A percentile compares a stretch with the other conserved stretches of the same genome.
Evolutionary conservation across 495 filamentous ascomycete genomes (phyloP).

Genomic region (Aspergillus sclerotioniger): DNA sequence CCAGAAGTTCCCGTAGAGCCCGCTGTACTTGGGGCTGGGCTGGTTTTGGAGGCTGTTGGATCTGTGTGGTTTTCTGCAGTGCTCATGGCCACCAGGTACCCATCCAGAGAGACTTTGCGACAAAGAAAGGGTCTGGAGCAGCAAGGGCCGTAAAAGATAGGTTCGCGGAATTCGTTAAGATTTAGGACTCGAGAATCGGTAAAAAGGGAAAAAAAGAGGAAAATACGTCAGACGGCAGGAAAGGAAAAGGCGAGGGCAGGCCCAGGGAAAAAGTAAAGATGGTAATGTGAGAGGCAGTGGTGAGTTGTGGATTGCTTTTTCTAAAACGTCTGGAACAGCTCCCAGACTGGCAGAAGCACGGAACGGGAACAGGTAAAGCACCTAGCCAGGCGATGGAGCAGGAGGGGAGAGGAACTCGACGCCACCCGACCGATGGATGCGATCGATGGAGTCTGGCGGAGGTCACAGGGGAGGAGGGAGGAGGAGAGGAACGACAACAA

Average conservation of each 20-base stretch:
- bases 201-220: not conserved
- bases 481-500: not conserved
- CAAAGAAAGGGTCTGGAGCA: slow-evolving; percentile 7
- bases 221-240: not conserved
- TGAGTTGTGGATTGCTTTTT: not conserved
- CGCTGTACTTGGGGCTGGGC: slow-evolving; percentile 41
- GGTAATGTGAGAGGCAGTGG: not conserved
- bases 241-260: not conserved
- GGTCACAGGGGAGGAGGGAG: slow-evolving; percentile 2
- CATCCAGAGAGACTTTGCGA: slow-evolving; percentile 28
- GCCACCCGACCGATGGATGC: slow-evolving; percentile 15
- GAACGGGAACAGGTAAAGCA: slow-evolving; percentile 1
- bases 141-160: slow-evolving; percentile 4
- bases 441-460: not conserved
- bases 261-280: not conserved
- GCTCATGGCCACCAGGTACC: slow-evolving; percentile 40
- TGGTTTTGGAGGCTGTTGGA: slow-evolving; percentile 28
- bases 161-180: not conserved
- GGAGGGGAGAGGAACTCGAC: slow-evolving; percentile 4
- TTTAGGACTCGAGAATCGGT: slow-evolving; percentile 1
- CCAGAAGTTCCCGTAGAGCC: slow-evolving; percentile 44
- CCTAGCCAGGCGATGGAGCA: slow-evolving; percentile 1
- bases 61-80: slow-evolving; percentile 36
- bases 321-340: no score
- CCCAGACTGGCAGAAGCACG: not conserved